Percentiles rank a stretch among this genome's conserved stretches.
Conservation (phyloP, 352 stramenopile species). For the Stramenopiles sp. region DNA sequence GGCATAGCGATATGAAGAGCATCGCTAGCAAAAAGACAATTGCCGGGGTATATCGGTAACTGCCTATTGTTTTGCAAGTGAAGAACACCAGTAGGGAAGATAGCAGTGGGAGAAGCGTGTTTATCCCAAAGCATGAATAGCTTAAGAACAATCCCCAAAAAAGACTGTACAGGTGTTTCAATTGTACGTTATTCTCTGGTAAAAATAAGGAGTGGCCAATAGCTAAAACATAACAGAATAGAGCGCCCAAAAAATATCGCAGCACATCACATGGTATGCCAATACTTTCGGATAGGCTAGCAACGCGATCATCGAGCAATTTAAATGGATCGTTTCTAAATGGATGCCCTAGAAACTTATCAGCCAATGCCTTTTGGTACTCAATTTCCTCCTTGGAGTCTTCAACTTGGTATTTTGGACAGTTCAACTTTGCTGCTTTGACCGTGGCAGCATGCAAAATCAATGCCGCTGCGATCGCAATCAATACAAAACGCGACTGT, state of each 20-base stretch:
- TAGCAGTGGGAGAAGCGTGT: neutral
- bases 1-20: conserved; percentile 23
- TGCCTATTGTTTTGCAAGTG: neutral
- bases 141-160: neutral
- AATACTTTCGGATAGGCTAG: neutral
- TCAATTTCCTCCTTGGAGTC: neutral
- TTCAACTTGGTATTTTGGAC: neutral
- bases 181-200: neutral
- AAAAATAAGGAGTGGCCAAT: neutral
- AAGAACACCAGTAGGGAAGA: neutral
- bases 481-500: no score
- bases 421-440: neutral
- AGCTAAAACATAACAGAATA: neutral
- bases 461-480: neutral
- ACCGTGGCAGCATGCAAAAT: neutral
- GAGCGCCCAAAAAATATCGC: neutral
- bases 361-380: neutral
- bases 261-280: neutral
- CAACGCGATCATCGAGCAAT: neutral
- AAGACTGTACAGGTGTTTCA: neutral
- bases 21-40: neutral
- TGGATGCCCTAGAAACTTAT: neutral
- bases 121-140: neutral
- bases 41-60: neutral
- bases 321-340: neutral